Percentiles rank a stretch among this genome's conserved stretches.
Evolutionary conservation across 352 stramenopile genomes (phyloP).

Genomic region (Phytophthora nicotianae): DNA sequence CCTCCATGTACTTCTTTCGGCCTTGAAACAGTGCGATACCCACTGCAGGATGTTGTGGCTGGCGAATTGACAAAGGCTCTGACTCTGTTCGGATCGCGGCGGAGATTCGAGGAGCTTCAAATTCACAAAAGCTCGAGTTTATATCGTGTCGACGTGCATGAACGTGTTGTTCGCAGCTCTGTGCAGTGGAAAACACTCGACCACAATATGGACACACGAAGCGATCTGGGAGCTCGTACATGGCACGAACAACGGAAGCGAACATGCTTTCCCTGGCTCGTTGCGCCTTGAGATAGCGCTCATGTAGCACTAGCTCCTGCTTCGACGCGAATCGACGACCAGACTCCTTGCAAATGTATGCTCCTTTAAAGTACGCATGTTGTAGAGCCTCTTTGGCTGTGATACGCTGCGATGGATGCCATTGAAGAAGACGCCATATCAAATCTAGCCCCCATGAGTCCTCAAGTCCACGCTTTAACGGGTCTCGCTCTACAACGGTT

Average conservation of each 20-base stretch:
- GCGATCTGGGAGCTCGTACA: slow-evolving; percentile 50
- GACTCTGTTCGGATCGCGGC: slow-evolving; percentile 34
- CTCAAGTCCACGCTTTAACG: slow-evolving; percentile 89
- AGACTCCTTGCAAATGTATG: slow-evolving; percentile 72
- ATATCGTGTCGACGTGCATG: slow-evolving; percentile 50
- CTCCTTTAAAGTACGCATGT: slow-evolving; percentile 87
- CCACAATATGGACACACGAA: slow-evolving; percentile 71
- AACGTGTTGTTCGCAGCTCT: slow-evolving; percentile 64
- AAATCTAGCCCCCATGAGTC: slow-evolving; percentile 88
- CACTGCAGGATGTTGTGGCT: slow-evolving; percentile 25
- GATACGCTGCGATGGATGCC: slow-evolving; percentile 91
- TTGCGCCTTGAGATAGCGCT: slow-evolving; percentile 70
- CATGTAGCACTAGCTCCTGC: slow-evolving; percentile 61
- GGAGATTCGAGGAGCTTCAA: slow-evolving; percentile 39
- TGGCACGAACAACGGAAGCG: slow-evolving; percentile 55
- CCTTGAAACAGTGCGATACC: slow-evolving; percentile 87
- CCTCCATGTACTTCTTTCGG: slow-evolving; percentile 94
- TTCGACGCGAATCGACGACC: slow-evolving; percentile 68
- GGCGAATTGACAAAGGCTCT: slow-evolving; percentile 8
- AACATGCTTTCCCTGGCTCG: slow-evolving; percentile 47
- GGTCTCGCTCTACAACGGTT: slow-evolving; percentile 91
- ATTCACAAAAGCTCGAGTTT: slow-evolving; percentile 60
- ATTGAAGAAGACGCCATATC: slow-evolving; percentile 94
- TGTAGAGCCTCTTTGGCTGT: slow-evolving; percentile 70
- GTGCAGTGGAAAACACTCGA: slow-evolving; percentile 65